Percentiles rank a stretch among this genome's conserved stretches.
These are phyloP conservation scores for Domatiomyces globalis DNA, from an alignment of 2,329 filamentous ascomycete species.

Conservation along the genomic window DNA sequence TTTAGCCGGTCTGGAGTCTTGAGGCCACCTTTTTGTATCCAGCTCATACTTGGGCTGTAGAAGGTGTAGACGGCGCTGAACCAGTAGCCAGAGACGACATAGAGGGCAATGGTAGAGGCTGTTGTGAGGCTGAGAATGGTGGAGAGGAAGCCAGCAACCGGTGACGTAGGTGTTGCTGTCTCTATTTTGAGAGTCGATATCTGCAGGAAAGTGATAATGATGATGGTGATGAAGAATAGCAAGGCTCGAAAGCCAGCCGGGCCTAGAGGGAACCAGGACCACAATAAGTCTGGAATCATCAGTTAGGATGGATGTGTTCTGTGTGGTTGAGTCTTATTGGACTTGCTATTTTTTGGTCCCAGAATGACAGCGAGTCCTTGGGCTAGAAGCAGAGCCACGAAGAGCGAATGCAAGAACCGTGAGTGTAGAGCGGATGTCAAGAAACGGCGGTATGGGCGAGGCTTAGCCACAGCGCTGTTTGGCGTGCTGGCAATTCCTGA, in stretches of 20 bases:
- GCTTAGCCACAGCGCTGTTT: conserved; percentile 1
- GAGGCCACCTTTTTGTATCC: conserved; percentile 52
- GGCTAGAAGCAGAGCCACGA: conserved; percentile 54
- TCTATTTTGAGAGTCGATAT: conserved; percentile 72
- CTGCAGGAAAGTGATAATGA: conserved; percentile 70
- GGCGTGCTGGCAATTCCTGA: background rate
- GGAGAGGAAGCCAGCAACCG: conserved; percentile 49
- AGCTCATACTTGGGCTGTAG: conserved; percentile 54
- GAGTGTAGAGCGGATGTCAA: conserved; percentile 77
- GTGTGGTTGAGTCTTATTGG: background rate
- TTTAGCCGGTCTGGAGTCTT: conserved; percentile 54
- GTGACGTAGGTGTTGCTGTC: conserved; percentile 54
- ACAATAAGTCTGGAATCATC: conserved; percentile 45
- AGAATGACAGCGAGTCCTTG: conserved; percentile 60
- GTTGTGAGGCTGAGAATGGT: conserved; percentile 46
- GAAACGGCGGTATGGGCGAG: conserved; percentile 64
- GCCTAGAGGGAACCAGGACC: conserved; percentile 76
- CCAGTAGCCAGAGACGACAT: conserved; percentile 60
- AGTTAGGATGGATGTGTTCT: background rate
- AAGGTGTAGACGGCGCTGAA: conserved; percentile 73
- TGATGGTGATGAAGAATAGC: conserved; percentile 60
- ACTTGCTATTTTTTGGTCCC: conserved; percentile 43
- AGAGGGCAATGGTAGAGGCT: conserved; percentile 59
- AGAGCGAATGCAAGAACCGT: conserved; percentile 66
- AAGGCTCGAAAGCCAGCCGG: conserved; percentile 58